phyloP scores from a whole-genome alignment of 768 basidiomycete species.

The Suillus weaverae region DNA sequence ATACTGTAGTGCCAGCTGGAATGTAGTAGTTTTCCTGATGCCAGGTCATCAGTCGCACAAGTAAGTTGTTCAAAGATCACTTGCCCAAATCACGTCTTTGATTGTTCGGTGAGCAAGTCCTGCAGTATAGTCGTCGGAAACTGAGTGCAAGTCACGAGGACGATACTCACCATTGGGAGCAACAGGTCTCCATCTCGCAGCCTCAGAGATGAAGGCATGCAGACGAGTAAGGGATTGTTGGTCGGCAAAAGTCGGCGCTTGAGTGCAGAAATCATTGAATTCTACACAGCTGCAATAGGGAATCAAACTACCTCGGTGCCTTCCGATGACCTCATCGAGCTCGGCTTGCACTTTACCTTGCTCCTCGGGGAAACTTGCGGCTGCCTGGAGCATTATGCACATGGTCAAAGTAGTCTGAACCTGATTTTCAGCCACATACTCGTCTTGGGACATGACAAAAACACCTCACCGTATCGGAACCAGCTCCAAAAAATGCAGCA shows the following conservation, averaged over 20 bases:
- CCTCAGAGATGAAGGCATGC: neutral
- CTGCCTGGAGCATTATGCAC: neutral
- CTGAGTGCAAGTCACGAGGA: neutral
- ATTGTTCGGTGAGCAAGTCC: neutral
- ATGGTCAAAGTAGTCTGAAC: neutral
- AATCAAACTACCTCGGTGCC: neutral
- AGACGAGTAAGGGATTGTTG: neutral
- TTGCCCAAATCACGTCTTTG: neutral
- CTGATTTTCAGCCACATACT: neutral
- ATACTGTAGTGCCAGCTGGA: neutral
- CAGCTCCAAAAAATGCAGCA: neutral
- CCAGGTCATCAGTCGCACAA: neutral
- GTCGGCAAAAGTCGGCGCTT: neutral
- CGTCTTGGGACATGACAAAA: neutral
- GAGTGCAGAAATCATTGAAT: neutral
- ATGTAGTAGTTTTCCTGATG: neutral
- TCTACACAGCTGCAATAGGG: neutral
- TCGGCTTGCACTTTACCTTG: neutral
- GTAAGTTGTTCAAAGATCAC: neutral
- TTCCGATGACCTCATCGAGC: neutral
- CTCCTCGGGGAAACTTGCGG: neutral
- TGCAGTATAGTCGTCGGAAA: neutral
- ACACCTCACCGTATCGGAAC: neutral
- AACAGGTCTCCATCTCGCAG: neutral
- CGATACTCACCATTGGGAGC: neutral